Evolutionary conservation across 2,329 filamentous ascomycete genomes (phyloP), one percentile per base, ranked within the genome.

Genomic region (Arthrobotrys sinensis): DNA sequence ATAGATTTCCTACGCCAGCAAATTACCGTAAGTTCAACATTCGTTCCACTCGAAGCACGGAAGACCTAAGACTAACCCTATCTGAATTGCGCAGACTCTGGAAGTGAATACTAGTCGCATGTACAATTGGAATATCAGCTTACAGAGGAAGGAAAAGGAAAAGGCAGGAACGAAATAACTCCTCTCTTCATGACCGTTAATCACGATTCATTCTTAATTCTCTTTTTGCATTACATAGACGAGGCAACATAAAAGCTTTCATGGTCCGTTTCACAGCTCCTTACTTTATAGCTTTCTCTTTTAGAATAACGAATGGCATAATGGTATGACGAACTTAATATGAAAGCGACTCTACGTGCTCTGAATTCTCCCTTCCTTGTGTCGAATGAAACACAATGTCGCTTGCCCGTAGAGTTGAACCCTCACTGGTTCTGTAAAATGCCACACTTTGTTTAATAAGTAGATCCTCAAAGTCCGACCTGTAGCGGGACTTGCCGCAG

Each of bases 51-150:
- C 14, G 16, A 21, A 34, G 28, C 5, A n/a, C 16, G n/a, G 21
- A 34, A 2, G n/a, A 3, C 8, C 63, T 7, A 53, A 11, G 34
- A 28, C 10, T 43, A 68, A 77, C 63, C 82, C 24, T 11, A 8
- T 12, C 38, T 16, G 40, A 38, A 53, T 80, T 48, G n/a, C 40
- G 16, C 81, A 96, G 93, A 97, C 94, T 0, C 91, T 99, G 87
- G 96, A 99, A 85, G 96, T 99, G 38, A 96, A 96, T 3, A 94
- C 95, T 46, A 96, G 96, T 21, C 89, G 96, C 80, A 94, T 99
- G n/a, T 98, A 99, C 85, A 99, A 99, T 85, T 98, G 96, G 95
- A 96, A 99, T 83, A 94, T 99, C 3, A 93, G 95, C 50, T 93
- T 97, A 87, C 93, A 96, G 85, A 88, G 96, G 81, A 97, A 97